Conservation (phyloP, 768 basidiomycete species). For the Chlorophyllum brunneum region DNA sequence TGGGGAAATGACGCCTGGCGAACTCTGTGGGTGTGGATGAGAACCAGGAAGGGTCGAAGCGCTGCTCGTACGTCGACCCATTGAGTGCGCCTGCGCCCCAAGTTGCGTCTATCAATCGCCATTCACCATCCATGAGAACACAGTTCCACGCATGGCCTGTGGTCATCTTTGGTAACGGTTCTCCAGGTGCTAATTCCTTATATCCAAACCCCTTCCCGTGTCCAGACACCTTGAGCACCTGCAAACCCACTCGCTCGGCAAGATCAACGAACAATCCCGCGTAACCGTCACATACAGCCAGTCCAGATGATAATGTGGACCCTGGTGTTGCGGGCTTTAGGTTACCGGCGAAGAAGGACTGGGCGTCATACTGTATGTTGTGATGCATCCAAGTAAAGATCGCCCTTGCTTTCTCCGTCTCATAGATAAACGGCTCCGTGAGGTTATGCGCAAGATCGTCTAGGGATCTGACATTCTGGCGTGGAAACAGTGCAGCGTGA, state of each 20-base stretch:
- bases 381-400: conserved; percentile 46
- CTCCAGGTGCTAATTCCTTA: conserved; percentile 24
- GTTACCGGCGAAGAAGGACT: conserved; percentile 40
- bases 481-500: conserved; percentile 41
- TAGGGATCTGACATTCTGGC: conserved; percentile 33
- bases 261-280: conserved; percentile 39
- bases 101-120: conserved; percentile 44
- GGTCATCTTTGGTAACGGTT: conserved; percentile 31
- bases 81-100: conserved; percentile 46
- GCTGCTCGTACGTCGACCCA: conserved; percentile 28
- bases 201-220: conserved; percentile 47
- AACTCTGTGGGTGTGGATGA: conserved; percentile 38
- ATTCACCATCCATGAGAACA: conserved; percentile 38
- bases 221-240: conserved; percentile 37
- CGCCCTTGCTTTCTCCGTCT: conserved; percentile 42
- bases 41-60: conserved; percentile 40
- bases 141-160: conserved; percentile 49
- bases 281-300: conserved; percentile 49
- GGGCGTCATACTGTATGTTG: conserved; percentile 43
- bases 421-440: conserved; percentile 35
- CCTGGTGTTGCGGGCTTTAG: conserved; percentile 32
- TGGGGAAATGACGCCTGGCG: conserved; percentile 39
- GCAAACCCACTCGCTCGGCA: conserved; percentile 34
- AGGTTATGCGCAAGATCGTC: conserved; percentile 37
- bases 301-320: conserved; percentile 35